Base-by-base conservation (phyloP, 2,329 filamentous ascomycete species). In the Calonectria pseudoreteaudii region DNA sequence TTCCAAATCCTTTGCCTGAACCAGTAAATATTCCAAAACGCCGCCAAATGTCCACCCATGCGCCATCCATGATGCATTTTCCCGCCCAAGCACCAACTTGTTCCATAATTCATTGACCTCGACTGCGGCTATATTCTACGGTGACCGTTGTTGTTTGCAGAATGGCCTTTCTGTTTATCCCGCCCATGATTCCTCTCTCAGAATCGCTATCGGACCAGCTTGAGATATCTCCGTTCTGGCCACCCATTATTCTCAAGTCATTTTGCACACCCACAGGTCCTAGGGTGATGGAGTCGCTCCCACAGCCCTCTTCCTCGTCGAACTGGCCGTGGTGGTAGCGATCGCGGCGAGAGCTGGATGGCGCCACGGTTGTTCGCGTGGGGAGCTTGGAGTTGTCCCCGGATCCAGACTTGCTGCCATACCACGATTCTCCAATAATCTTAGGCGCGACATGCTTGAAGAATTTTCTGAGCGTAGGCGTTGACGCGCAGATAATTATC, bases 401-500 rank as follows among this genome's bases (percentile, higher is more conserved):
- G 8, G 77, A 68, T 52, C 76, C 75, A 26, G 77, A 68, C 28
- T 79, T 79, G 71, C 78, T 79, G 28, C 78, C 78, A 11, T 79
- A 79, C 30, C 70, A 67, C 58, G 78, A 80, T 60, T 79, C 77
- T 31, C 81, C 80, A 23, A 85, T 79, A 30, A 84, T 66, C 7
- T 75, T 80, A 2, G 84, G 84, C 0, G 84, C 81, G 14, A 86
- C 78, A 67, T 85, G 83, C 3, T 79, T 79, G 72, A 86, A 80
- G 80, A 86, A 87, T 23, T 84, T 84, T 31, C 83, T 82, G 1
- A 87, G 74, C 0, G 85, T 86, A 0, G 85, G 84, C 41, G 86
- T 81, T 28, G 84, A 84, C 26, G 84, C 84, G 76, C 85, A 87
- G 16, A 86, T 84, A 34, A 87, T 81, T 66, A 86, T 82, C 0